Evolutionary conservation across 768 basidiomycete genomes (phyloP).

Genomic region (Lepiota venenata): DNA sequence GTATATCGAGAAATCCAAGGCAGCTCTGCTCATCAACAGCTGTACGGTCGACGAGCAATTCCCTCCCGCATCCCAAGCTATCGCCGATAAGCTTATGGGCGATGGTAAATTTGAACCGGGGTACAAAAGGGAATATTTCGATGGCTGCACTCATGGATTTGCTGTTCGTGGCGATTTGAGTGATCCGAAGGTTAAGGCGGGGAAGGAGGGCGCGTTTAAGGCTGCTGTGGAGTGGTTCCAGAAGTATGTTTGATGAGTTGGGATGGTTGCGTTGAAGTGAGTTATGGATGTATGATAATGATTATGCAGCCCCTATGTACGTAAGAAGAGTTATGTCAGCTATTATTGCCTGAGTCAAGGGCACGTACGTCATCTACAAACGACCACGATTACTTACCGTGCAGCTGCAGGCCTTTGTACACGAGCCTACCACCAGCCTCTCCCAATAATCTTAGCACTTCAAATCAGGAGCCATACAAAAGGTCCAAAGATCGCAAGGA

Average conservation of each 20-base stretch:
- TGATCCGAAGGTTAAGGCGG: slow-evolving; percentile 51
- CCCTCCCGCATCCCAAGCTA: slow-evolving; percentile 37
- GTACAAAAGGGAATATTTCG: slow-evolving; percentile 46
- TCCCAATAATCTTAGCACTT: not conserved
- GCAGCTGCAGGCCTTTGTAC: too few relatives aligned
- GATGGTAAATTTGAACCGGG: slow-evolving; percentile 42
- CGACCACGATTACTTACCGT: too few relatives aligned
- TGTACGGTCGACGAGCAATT: slow-evolving; percentile 53
- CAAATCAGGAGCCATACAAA: not conserved
- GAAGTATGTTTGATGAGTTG: slow-evolving; percentile 27
- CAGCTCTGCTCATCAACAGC: slow-evolving; percentile 66
- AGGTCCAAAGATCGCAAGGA: not conserved
- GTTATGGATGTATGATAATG: too few relatives aligned
- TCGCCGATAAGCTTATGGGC: slow-evolving; percentile 49
- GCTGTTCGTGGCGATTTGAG: slow-evolving; percentile 47
- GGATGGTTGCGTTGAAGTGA: too few relatives aligned
- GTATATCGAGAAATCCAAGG: slow-evolving; percentile 40
- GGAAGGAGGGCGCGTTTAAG: slow-evolving; percentile 63
- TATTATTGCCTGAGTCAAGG: too few relatives aligned
- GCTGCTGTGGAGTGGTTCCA: slow-evolving; percentile 52
- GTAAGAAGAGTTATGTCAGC: too few relatives aligned
- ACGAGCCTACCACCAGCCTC: too few relatives aligned
- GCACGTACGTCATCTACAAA: too few relatives aligned
- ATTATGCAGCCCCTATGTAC: too few relatives aligned
- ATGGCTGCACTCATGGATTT: slow-evolving; percentile 52